Evolutionary conservation across 2,329 filamentous ascomycete species (phyloP).

Genomic region (Calonectria henricotiae): DNA sequence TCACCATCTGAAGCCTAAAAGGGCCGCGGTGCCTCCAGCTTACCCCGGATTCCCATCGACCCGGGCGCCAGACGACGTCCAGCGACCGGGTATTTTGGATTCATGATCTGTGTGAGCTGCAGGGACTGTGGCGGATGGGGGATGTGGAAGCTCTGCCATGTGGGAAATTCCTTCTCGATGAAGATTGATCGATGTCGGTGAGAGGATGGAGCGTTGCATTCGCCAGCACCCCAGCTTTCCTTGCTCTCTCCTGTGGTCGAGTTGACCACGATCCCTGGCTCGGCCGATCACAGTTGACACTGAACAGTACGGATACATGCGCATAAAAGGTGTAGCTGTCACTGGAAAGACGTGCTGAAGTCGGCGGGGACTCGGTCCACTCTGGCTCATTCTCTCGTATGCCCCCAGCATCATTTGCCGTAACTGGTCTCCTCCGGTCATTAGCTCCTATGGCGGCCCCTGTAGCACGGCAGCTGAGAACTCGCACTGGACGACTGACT

Average conservation of each 20-base stretch:
- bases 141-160: slow-evolving; percentile 30
- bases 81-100: slow-evolving; percentile 35
- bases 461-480: slow-evolving; percentile 22
- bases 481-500: slow-evolving; percentile 14
- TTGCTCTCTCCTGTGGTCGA: neutral
- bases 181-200: slow-evolving; percentile 37
- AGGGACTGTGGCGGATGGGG: slow-evolving; percentile 24
- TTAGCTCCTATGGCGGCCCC: slow-evolving; percentile 24
- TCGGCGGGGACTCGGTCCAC: slow-evolving; percentile 24
- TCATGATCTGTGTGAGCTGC: slow-evolving; percentile 35
- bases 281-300: neutral
- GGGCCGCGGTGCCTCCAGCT: slow-evolving; percentile 35
- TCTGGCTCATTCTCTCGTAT: slow-evolving; percentile 30
- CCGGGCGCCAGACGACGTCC: slow-evolving; percentile 34
- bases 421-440: slow-evolving; percentile 24
- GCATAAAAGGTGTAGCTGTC: slow-evolving; percentile 4
- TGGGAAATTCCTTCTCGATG: slow-evolving; percentile 32
- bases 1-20: slow-evolving; percentile 47
- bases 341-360: neutral
- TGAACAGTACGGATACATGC: neutral
- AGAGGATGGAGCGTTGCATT: slow-evolving; percentile 25
- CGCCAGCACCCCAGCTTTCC: slow-evolving; percentile 8
- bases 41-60: slow-evolving; percentile 39
- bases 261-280: neutral
- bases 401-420: slow-evolving; percentile 19